These are phyloP conservation scores for Ceratobasidium sp. DNA, from an alignment of 1,284 basidiomycete genomes.

Conservation along the genomic window DNA sequence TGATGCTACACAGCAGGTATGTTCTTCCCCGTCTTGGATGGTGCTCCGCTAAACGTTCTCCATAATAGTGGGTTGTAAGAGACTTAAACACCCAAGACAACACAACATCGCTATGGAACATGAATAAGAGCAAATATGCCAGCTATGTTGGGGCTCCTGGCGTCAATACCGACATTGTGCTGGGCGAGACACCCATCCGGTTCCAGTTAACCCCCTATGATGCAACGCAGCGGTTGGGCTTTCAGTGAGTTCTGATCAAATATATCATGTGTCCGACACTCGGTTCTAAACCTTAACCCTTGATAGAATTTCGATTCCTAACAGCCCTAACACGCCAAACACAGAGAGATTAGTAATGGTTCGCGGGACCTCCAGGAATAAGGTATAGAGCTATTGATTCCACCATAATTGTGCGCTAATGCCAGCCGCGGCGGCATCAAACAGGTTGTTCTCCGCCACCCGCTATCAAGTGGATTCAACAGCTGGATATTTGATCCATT, in stretches of 20 bases:
- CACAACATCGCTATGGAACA: slow-evolving; percentile 15
- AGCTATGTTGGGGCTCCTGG: not conserved
- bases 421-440: not conserved
- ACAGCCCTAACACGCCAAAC: not conserved
- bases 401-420: not conserved
- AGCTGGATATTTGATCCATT: too few species aligned
- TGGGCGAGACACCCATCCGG: not conserved
- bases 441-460: slow-evolving; percentile 3
- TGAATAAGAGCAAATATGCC: not conserved
- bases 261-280: not conserved
- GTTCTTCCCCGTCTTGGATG: not conserved
- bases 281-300: not conserved
- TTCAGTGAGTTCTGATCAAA: too few species aligned
- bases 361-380: not conserved
- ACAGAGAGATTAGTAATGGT: not conserved
- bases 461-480: not conserved
- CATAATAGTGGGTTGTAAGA: not conserved
- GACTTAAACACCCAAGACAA: slow-evolving; percentile 17
- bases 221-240: not conserved
- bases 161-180: not conserved
- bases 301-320: not conserved
- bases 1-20: not conserved
- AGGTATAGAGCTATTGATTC: not conserved
- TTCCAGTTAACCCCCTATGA: not conserved
- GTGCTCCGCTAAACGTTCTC: too few species aligned